These are phyloP conservation scores for Puya raimondii DNA, from an alignment of 176 grass and related monocot genomes.

Conservation along the genomic window DNA sequence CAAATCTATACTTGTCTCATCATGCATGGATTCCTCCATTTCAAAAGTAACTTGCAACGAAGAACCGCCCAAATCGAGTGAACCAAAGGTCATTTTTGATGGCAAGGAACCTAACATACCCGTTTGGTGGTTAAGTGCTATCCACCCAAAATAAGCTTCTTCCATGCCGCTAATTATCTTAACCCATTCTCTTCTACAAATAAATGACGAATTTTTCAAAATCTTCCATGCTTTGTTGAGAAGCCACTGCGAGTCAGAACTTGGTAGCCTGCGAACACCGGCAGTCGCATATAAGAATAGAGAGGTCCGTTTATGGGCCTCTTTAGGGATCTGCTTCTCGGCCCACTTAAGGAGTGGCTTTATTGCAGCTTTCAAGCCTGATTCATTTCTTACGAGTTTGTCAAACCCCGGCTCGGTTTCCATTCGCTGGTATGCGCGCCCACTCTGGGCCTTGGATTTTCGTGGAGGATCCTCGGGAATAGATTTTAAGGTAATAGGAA, in stretches of 20 bases:
- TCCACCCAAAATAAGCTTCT: slow-evolving; percentile 99
- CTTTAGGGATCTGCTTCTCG: slow-evolving; percentile 69
- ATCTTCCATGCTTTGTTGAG: slow-evolving; percentile 83
- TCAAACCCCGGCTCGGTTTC: slow-evolving; percentile 96
- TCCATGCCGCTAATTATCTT: slow-evolving; percentile 96
- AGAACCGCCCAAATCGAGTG: slow-evolving; percentile 95
- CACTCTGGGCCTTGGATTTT: slow-evolving; percentile 53
- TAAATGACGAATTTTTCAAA: slow-evolving; percentile 95
- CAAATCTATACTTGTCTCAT: slow-evolving; percentile 58
- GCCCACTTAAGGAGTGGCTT: slow-evolving; percentile 88
- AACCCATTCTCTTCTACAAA: slow-evolving; percentile 72
- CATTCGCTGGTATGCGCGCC: slow-evolving; percentile 85
- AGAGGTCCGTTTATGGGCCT: slow-evolving; percentile 64
- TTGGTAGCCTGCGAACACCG: slow-evolving; percentile 81
- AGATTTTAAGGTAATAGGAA: slow-evolving; percentile 74
- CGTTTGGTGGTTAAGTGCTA: slow-evolving; percentile 81
- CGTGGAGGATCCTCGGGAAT: slow-evolving; percentile 63
- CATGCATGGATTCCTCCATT: slow-evolving; percentile 42
- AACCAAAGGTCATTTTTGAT: slow-evolving; percentile 68
- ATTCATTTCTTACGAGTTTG: slow-evolving; percentile 80
- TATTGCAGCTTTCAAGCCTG: slow-evolving; percentile 65
- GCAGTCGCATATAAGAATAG: slow-evolving; percentile 93
- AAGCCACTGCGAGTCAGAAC: slow-evolving; percentile 85
- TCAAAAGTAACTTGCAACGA: slow-evolving; percentile 99
- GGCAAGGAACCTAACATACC: slow-evolving; percentile 60